These are phyloP conservation scores for Halenospora varia DNA, from an alignment of 495 filamentous ascomycete genomes.

Conservation along the genomic window DNA sequence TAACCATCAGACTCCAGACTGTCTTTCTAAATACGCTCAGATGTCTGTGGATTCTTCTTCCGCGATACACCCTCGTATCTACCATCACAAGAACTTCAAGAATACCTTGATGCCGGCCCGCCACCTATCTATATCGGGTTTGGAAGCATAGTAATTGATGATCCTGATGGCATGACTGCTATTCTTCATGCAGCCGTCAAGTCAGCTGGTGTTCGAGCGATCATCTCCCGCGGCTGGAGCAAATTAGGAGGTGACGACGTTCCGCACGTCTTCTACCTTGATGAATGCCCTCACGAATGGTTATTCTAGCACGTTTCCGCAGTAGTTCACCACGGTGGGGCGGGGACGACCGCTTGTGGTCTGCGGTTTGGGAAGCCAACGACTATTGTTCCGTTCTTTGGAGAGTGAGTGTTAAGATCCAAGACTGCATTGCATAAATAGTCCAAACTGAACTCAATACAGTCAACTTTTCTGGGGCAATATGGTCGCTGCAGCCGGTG, in stretches of 20 bases:
- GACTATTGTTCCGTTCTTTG: slow-evolving; percentile 59
- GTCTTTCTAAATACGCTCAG: no score
- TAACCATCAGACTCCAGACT: no score
- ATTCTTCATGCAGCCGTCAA: slow-evolving; percentile 57
- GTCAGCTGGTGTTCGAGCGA: slow-evolving; percentile 49
- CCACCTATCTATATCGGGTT: slow-evolving; percentile 63
- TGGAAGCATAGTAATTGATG: slow-evolving; percentile 62
- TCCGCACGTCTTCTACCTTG: slow-evolving; percentile 50
- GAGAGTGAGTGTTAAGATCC: slow-evolving; percentile 41
- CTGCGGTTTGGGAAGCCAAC: slow-evolving; percentile 52
- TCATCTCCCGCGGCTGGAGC: slow-evolving; percentile 64
- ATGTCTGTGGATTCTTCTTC: slow-evolving; percentile 62
- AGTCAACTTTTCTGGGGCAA: slow-evolving; percentile 51
- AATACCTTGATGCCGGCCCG: slow-evolving; percentile 50
- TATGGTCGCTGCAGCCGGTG: slow-evolving; percentile 44
- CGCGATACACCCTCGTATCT: slow-evolving; percentile 45
- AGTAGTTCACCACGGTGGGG: slow-evolving; percentile 53
- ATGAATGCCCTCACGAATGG: slow-evolving; percentile 61
- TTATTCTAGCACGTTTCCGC: slow-evolving; percentile 57
- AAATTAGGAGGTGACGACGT: slow-evolving; percentile 46
- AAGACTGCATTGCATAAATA: neutral
- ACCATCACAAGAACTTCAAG: slow-evolving; percentile 46
- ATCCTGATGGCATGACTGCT: slow-evolving; percentile 53
- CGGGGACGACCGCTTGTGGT: slow-evolving; percentile 47
- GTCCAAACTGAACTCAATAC: slow-evolving; percentile 6